Evolutionary conservation across 2,329 filamentous ascomycete species (phyloP), one percentile per base, ranked within the genome.

Genomic region (Aspergillus hiratsukae): DNA sequence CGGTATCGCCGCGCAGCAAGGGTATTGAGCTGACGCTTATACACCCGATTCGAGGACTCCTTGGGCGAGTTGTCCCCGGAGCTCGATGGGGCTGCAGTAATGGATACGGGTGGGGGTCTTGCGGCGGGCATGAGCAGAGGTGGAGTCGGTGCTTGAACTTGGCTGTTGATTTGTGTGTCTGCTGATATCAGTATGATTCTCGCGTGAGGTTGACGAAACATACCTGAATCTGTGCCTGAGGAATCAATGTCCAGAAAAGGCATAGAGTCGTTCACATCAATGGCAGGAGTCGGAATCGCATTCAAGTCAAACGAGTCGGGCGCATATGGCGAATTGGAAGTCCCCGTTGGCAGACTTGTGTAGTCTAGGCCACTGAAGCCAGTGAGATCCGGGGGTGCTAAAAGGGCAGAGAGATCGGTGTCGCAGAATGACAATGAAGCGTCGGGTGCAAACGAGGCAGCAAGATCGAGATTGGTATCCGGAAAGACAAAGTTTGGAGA

Each of bases 1-100:
- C 71, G 71, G 59, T 70, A 73, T 46, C 71, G 63, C 19, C 71
- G 68, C 48, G 71, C 71, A 45, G 71, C 71, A 40, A 72, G 64
- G 14, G 71, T 73, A 55, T 74, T 74, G 11, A 71, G 62, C 51
- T 66, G 67, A 25, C 71, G 71, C 51, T 72, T 73, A 54, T 66
- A 64, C 19, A 72, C 62, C 27, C 66, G 64, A n/a, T 53, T 61
- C 19, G 58, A 11, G 19, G 54, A 31, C 9, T 60, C 57, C 46
- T 58, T 60, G 3, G 60, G 52, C 19, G 58, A 52, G 23, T 14
- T 40, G 6, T 40, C 29, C 7, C n/a, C 19, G 0, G 49, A 40
- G 8, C 6, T 21, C 14, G 49, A 35, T 4, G 29, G n/a, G 5
- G 43, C 17, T 4, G 46, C 14, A n/a, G 29, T 23, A 10, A 21